phyloP scores from a whole-genome alignment of 257 asterid genomes.

The Solanum infundibuliforme region DNA sequence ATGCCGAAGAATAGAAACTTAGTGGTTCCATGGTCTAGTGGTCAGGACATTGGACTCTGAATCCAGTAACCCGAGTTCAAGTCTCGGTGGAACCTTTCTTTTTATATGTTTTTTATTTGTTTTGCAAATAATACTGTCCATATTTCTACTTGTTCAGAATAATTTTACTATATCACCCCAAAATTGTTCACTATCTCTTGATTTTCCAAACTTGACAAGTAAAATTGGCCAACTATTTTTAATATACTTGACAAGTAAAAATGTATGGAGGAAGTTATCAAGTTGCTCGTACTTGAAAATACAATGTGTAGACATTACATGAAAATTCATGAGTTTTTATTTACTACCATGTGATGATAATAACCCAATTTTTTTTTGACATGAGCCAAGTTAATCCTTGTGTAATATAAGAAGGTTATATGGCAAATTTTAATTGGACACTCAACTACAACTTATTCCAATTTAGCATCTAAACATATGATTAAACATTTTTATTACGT shows the following conservation, averaged over 20 bases:
- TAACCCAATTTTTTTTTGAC: neutral
- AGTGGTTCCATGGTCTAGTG: constrained; percentile 27
- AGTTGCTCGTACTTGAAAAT: neutral
- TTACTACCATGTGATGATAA: neutral
- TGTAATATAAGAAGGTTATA: neutral
- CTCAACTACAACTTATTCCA: neutral
- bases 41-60: constrained; percentile 42
- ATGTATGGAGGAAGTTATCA: neutral
- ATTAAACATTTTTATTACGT: too few species aligned
- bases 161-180: neutral
- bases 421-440: neutral
- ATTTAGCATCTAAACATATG: neutral
- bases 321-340: neutral
- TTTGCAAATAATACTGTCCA: neutral
- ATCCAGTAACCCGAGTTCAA: constrained; percentile 42
- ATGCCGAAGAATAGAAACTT: rapidly evolving
- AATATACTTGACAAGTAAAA: neutral
- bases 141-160: neutral
- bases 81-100: constrained; percentile 8
- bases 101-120: neutral
- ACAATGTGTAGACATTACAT: neutral
- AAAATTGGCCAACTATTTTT: too few species aligned
- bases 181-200: neutral
- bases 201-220: neutral
- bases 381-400: neutral